A percentile compares a stretch with the other conserved stretches of the same genome.
phyloP scores from a whole-genome alignment of 2,329 filamentous ascomycete genomes.

The Aspergillus arachidicola region DNA sequence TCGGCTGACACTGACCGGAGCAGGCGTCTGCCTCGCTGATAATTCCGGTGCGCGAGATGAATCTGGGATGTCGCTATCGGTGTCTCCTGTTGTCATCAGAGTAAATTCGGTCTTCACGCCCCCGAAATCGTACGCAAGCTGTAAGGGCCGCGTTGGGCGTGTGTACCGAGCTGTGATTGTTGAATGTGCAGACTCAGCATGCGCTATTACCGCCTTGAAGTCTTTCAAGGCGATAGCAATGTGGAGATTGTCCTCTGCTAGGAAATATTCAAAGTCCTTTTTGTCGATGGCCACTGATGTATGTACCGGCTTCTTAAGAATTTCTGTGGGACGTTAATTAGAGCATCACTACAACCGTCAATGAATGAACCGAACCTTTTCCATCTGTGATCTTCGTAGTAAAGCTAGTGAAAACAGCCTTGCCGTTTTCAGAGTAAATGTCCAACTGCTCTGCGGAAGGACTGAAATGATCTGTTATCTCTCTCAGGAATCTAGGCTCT shows the following conservation, averaged over 20 bases:
- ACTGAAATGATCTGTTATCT: conserved; percentile 67
- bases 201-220: conserved; percentile 65
- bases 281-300: conserved; percentile 65
- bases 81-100: conserved; percentile 65
- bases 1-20: conserved; percentile 26
- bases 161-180: conserved; percentile 62
- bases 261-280: conserved; percentile 63
- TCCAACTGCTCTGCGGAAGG: conserved; percentile 66
- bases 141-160: conserved; percentile 60
- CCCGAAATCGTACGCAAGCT: conserved; percentile 60
- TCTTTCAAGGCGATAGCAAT: conserved; percentile 67
- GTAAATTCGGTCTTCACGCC: conserved; percentile 64
- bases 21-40: conserved; percentile 44
- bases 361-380: conserved; percentile 48
- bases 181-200: conserved; percentile 61
- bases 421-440: conserved; percentile 60
- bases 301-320: conserved; percentile 66
- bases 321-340: conserved; percentile 48
- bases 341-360: conserved; percentile 1
- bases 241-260: conserved; percentile 61
- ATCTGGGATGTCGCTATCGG: conserved; percentile 41
- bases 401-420: conserved; percentile 66
- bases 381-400: conserved; percentile 65
- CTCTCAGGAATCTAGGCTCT: conserved; percentile 58
- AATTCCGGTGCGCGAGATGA: conserved; percentile 45